Evolutionary conservation across 108 stramenopile species (phyloP).

Genomic region (Aureococcus anophagefferens): DNA sequence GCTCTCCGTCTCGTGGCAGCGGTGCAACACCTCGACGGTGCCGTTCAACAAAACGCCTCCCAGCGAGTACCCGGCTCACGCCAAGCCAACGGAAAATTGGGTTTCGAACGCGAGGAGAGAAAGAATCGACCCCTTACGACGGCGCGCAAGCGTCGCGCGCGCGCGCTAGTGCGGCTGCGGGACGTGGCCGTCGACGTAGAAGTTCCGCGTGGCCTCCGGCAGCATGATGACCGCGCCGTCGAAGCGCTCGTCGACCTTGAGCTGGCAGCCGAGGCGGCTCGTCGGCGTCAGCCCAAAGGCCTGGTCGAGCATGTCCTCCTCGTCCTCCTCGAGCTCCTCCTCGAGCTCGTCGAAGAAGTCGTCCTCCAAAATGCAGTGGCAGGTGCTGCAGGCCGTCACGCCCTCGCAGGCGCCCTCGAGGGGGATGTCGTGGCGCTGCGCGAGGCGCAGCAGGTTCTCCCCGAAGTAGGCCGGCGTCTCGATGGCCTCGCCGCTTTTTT

Average conservation of each 20-base stretch:
- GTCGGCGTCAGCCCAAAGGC: constrained; percentile 88
- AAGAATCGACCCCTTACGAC: too few relatives aligned
- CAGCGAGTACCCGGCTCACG: too few relatives aligned
- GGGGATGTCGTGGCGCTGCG: constrained; percentile 12
- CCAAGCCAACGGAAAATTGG: too few relatives aligned
- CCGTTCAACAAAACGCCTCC: too few relatives aligned
- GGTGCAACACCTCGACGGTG: too few relatives aligned
- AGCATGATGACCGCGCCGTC: constrained; percentile 80
- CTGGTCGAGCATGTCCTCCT: constrained; percentile 98
- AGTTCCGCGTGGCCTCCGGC: constrained; percentile 85
- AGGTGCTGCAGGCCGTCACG: constrained; percentile 90
- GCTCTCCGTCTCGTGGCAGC: too few relatives aligned
- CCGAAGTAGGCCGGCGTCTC: constrained; percentile 12
- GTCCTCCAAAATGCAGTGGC: constrained; percentile 81
- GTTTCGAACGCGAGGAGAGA: too few relatives aligned
- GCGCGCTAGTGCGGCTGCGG: constrained; percentile 76
- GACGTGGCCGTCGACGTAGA: constrained; percentile 97
- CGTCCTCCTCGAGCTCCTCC: constrained; percentile 57
- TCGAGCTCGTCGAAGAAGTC: constrained; percentile 64
- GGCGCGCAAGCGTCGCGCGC: too few relatives aligned
- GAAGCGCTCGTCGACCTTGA: constrained; percentile 65
- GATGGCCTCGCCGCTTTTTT: constrained; percentile 1
- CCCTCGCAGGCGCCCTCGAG: constrained; percentile 85
- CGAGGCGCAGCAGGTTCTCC: constrained; percentile 12
- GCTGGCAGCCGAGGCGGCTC: constrained; percentile 90